Conservation (phyloP, 495 filamentous ascomycete species). For the Corynascus novoguineensis region DNA sequence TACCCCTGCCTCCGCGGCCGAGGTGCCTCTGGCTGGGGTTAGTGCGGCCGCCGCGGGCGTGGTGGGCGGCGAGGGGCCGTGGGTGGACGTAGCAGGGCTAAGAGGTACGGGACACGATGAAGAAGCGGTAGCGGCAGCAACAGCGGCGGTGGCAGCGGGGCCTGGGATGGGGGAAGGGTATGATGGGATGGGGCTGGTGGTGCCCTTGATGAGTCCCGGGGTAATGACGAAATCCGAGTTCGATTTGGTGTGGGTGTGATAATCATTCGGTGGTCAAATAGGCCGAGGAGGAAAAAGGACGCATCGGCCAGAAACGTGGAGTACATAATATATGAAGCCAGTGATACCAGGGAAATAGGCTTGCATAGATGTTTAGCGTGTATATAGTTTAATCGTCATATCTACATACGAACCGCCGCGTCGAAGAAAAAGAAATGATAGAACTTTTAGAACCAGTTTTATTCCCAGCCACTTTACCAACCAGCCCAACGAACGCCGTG, state of each 20-base stretch:
- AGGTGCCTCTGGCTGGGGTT: background rate
- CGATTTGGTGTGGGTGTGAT: slow-evolving; percentile 15
- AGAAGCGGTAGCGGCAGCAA: too few relatives aligned
- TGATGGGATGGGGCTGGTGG: slow-evolving; percentile 14
- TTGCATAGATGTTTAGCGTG: slow-evolving; percentile 1
- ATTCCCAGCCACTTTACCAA: background rate
- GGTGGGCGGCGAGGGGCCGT: background rate
- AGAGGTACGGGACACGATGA: slow-evolving; percentile 3
- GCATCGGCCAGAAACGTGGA: background rate
- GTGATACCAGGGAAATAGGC: background rate
- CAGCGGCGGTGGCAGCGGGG: background rate
- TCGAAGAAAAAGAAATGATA: background rate
- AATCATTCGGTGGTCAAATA: background rate
- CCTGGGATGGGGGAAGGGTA: background rate
- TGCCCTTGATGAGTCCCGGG: background rate
- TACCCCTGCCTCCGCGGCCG: background rate
- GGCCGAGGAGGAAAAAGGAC: background rate
- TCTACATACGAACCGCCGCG: slow-evolving; percentile 6
- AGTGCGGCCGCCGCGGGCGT: background rate
- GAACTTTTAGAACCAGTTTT: background rate
- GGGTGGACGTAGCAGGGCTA: background rate
- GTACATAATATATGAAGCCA: background rate
- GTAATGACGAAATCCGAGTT: slow-evolving; percentile 1
- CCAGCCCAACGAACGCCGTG: too few relatives aligned
- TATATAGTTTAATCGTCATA: background rate